Conservation (phyloP, 495 filamentous ascomycete species). For the Tuber magnatum region DNA sequence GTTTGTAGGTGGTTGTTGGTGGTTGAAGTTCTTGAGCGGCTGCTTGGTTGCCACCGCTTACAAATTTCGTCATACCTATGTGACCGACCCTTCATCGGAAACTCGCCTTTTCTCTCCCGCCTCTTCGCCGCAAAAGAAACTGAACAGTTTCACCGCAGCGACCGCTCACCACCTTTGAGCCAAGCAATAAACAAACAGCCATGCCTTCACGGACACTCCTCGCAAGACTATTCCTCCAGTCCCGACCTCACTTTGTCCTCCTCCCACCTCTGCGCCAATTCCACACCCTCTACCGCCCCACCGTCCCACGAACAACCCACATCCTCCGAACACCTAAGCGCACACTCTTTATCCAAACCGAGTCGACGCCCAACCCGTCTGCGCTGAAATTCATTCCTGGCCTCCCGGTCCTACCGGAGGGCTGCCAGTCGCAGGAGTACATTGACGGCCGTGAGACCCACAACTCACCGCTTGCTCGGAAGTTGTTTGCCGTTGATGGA, state of each 20-base stretch:
- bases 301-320: background rate
- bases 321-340: slow-evolving; percentile 43
- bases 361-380: slow-evolving; percentile 82
- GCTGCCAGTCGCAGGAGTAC: slow-evolving; percentile 80
- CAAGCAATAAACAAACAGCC: background rate
- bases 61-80: background rate
- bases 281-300: background rate
- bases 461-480: slow-evolving; percentile 84
- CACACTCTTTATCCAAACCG: slow-evolving; percentile 95
- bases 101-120: background rate
- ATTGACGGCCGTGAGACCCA: slow-evolving; percentile 80
- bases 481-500: slow-evolving; percentile 84
- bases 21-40: background rate
- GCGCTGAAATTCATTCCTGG: slow-evolving; percentile 93
- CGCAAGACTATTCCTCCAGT: background rate
- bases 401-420: slow-evolving; percentile 66
- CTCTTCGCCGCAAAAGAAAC: background rate
- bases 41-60: background rate
- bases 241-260: background rate
- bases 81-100: background rate
- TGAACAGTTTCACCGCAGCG: background rate
- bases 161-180: background rate
- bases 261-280: background rate
- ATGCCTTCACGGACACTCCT: background rate
- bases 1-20: background rate